Evolutionary conservation across 306 rosid genomes (phyloP), one percentile per base, ranked within the genome.

Genomic region (Vigna mungo): DNA sequence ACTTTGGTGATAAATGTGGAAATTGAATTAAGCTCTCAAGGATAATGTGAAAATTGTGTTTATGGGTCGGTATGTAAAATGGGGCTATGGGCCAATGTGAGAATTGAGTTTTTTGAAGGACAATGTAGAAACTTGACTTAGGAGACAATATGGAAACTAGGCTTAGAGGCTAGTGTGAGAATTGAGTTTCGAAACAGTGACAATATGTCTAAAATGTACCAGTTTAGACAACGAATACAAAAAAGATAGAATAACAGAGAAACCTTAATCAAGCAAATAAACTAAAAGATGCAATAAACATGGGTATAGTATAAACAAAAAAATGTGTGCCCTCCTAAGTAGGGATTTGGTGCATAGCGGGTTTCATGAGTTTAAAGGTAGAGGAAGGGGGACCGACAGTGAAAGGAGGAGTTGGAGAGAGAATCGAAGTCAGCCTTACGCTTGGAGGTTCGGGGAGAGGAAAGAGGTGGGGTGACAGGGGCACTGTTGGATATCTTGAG

Each of bases 391-490:
- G 98, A 7, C 77, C 82, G 1, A 64, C 93, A n/a, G n/a, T n/a
- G n/a, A n/a, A n/a, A n/a, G n/a, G n/a, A n/a, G n/a, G n/a, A n/a
- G n/a, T n/a, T n/a, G n/a, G 87, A 74, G 41, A 92, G 69, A 16
- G 93, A 78, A 6, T 90, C 99, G 72, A 94, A 90, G 51, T 90
- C 90, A 0, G 91, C 88, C 56, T 92, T 95, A 55, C 94, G 87
- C 85, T 95, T 95, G 0, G 99, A 89, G 23, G 91, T 89, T 76
- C 97, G 73, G 0, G 99, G 97, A 1, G 99, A 95, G 46, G 98
- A 94, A 47, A 92, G 95, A 23, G 97, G 97, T 16, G 98, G 98
- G 2, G 98, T 92, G 3, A 92, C 97, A 32, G 97, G 98, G 15
- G 97, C 97, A 32, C 97, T 94, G 36, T 89, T 94, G 7, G 98